Percentiles rank a stretch among this genome's conserved stretches.
Evolutionary conservation across 106 monocot genomes (phyloP).

Genomic region (Phalaenopsis aphrodite): DNA sequence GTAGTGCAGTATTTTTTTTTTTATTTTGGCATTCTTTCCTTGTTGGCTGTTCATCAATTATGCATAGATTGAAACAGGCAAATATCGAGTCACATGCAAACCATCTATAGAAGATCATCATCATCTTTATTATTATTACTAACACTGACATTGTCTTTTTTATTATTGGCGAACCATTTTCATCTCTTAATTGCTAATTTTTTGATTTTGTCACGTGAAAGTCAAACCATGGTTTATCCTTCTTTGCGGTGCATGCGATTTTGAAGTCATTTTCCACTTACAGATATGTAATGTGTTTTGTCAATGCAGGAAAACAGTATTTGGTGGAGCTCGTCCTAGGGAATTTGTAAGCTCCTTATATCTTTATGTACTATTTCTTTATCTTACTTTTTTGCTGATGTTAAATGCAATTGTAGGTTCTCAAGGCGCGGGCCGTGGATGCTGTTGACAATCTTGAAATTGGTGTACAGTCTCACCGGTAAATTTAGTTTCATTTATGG

Average conservation of each 20-base stretch:
- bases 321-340: slow-evolving; percentile 87
- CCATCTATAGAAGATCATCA: not conserved
- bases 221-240: no score
- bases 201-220: no score
- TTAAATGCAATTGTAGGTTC: slow-evolving; percentile 35
- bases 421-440: slow-evolving; percentile 73
- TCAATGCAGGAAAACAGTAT: slow-evolving; percentile 52
- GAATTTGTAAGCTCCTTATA: slow-evolving; percentile 45
- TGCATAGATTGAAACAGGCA: not conserved
- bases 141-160: no score
- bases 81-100: not conserved
- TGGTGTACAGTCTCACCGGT: slow-evolving; percentile 29
- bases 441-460: slow-evolving; percentile 26
- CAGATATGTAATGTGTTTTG: slow-evolving; percentile 6
- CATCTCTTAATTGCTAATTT: no score
- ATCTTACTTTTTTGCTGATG: not conserved
- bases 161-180: no score
- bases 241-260: not conserved
- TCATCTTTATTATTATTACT: not conserved
- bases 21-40: not conserved
- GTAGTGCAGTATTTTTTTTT: not conserved
- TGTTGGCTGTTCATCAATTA: not conserved
- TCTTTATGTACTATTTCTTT: not conserved
- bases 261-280: not conserved
- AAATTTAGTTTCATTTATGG: not conserved